Evolutionary conservation across 148 eudicot species (phyloP), one percentile per base, ranked within the genome.

Genomic region (Heliosperma pusillum): DNA sequence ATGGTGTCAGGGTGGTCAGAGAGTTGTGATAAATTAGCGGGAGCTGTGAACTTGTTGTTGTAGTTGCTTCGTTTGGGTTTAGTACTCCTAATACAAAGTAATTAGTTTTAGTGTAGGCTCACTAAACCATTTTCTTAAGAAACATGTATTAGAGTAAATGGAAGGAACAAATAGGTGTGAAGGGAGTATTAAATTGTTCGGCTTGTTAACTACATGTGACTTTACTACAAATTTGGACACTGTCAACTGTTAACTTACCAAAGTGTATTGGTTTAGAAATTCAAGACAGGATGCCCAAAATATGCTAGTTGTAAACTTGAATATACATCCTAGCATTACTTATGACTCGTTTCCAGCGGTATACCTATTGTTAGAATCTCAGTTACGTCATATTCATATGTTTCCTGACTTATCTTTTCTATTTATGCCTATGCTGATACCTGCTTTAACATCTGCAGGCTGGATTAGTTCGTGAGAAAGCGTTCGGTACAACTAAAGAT

Each of bases 401-500:
- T 69, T 20, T 11, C 10, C 21, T 1, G 13, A 66, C 16, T 36
- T 19, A 25, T 19, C 0, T 26, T 5, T 70, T 17, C 16, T 50
- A 10, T 5, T 40, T 66, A 72, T 33, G 10, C 47, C 24, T 50
- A 19, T 3, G 80, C 66, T 79, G 53, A 74, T 53, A 1, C 24
- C 16, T 44, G 19, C 40, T 55, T 22, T 59, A 22, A 50, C 60
- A 21, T 76, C 10, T 24, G 20, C 82, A 94, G 98, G 97, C 98
- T 85, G 98, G 98, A 74, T 82, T 94, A 86, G 98, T 93, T 78
- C 85, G 98, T 56, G 98, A 94, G 83, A 94, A 91, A 80, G 81
- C 96, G 29, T 94, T 91, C 81, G 98, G 98, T 36, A 94, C 97
- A 58, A 94, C 98, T 30, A 94, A 94, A 82, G 97, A 94, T 71